Evolutionary conservation across 202 grass and related monocot species (phyloP), one percentile per base, ranked within the genome.

Genomic region (Panicum virgatum): DNA sequence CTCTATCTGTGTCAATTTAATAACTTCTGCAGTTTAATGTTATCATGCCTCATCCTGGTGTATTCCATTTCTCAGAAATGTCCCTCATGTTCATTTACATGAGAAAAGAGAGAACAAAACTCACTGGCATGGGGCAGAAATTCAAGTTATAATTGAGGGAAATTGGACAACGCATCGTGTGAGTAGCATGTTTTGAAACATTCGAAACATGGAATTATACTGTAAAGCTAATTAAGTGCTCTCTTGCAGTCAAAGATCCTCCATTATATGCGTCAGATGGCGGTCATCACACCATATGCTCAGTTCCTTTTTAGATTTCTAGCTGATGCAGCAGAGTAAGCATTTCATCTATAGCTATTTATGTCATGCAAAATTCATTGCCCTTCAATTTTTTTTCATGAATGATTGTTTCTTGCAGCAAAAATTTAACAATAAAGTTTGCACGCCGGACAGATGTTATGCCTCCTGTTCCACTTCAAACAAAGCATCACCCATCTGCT

Each of bases 251-350:
- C 90, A 69, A 98, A 85, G 88, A 95, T 98, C 83, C 84, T 98
- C 57, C 92, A 93, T 85, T 98, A 98, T 78, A 98, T 95, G 96
- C 88, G 92, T 23, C 92, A 98, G 80, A 95, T 98, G 96, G 96
- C 92, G 53, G 96, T 98, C 51, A 98, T 98, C 64, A 98, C 96
- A 22, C 96, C 92, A 83, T 98, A 93, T 66, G 84, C 96, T 63
- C 90, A 98, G 68, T 98, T 98, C 75, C 83, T 98, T 40, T 95
- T 98, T 84, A 93, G 77, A 83, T 98, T 91, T 80, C 84, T 93
- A 50, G 90, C 92, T 75, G 90, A 91, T 84, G 82, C 87, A 50
- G 42, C 86, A 67, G 96, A 98, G 96, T 98, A 91, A 75, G 90
- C 6, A 63, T 57, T 70, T 82, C 57, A 40, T 78, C n/a, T 84